Evolutionary conservation across 2,329 filamentous ascomycete species (phyloP), one percentile per base, ranked within the genome.

Genomic region (Sodiomyces alkalinus): DNA sequence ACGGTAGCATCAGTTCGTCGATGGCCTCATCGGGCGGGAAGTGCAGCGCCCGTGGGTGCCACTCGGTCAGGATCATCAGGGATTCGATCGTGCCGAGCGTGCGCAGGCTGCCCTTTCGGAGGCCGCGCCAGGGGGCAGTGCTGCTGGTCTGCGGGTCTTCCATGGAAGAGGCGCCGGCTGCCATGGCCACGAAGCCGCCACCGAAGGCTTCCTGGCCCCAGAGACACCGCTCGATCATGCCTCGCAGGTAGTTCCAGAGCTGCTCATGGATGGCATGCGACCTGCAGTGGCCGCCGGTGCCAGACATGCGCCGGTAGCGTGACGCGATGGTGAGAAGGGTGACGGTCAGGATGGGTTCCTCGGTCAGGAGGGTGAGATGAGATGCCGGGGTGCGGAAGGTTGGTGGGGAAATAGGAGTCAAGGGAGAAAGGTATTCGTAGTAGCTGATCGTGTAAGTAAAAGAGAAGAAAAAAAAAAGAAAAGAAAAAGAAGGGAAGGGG

Each of bases 171-270:
- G 66, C 67, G 14, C 32, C 31, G 10, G 37, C 32, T 5, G 28
- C 22, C 31, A 34, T 30, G 2, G 33, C 33, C 9, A 30, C 23
- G 48, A 87, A 85, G 11, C 81, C 83, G 16, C 82, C 82, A 17
- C 85, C 87, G 45, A 94, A 94, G 29, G 92, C 83, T 51, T 96
- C 87, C 47, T 94, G 87, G 7, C 86, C 90, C 80, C 85, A 96
- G 20, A 96, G 74, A 39, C 92, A 80, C 19, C 87, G 74, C 51
- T 93, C 83, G 39, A 96, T 90, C 80, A 96, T 94, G 33, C 83
- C 80, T 28, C 86, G 77, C 17, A 96, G 67, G 46, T 94, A 92
- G 17, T 75, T 81, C 90, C 90, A 98, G 5, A 96, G 68, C 50
- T 92, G 85, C 43, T 94, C 83, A 40, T 96, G 90, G 30, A 98